phyloP scores from a whole-genome alignment of 2,329 filamentous ascomycete species.

The Metarhizium album region DNA sequence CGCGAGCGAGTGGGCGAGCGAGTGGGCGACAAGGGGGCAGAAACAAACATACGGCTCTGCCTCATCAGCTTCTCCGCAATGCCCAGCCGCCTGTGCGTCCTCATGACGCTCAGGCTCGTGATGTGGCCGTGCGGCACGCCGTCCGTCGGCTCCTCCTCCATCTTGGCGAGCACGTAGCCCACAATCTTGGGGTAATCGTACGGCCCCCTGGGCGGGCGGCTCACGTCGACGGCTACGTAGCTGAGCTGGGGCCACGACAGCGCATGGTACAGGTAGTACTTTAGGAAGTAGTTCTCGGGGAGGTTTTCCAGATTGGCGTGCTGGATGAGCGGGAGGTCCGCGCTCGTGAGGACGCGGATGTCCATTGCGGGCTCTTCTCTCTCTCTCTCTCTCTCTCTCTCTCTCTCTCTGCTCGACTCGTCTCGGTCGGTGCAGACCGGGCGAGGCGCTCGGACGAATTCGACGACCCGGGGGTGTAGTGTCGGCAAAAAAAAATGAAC shows the following conservation, averaged over 20 bases:
- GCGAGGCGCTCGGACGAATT: no score
- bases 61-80: conserved; percentile 97
- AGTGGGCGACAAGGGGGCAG: background rate
- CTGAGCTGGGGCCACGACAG: conserved; percentile 96
- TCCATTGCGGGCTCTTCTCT: conserved; percentile 51
- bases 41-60: conserved; percentile 66
- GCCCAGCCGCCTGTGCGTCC: conserved; percentile 81
- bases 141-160: conserved; percentile 94
- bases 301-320: conserved; percentile 98
- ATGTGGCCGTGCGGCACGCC: conserved; percentile 93
- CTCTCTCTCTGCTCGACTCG: no score
- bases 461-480: no score
- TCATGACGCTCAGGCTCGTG: conserved; percentile 89
- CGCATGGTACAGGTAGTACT: conserved; percentile 99
- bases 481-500: no score
- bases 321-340: conserved; percentile 85
- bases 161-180: conserved; percentile 98
- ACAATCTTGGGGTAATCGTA: conserved; percentile 96
- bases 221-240: conserved; percentile 90
- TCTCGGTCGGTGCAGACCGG: no score
- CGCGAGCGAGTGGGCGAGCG: no score
- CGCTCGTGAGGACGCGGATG: conserved; percentile 75
- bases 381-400: background rate
- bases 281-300: conserved; percentile 99
- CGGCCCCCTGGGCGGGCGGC: conserved; percentile 62